These are phyloP conservation scores for Fusarium penzigii DNA, from an alignment of 2,329 filamentous ascomycete genomes.

Conservation along the genomic window DNA sequence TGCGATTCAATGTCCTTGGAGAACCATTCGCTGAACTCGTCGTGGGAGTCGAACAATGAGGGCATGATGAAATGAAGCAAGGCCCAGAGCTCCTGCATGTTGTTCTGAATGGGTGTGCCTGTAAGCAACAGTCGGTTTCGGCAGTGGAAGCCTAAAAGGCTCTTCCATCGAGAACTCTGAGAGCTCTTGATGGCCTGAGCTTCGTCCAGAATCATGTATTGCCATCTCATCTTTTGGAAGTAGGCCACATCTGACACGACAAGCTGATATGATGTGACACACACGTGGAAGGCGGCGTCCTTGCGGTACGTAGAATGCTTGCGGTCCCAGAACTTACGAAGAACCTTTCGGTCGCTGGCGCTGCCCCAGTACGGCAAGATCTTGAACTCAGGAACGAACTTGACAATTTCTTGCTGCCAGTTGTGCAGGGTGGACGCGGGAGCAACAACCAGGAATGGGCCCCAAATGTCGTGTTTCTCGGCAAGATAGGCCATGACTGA, in stretches of 20 bases:
- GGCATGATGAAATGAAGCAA: constrained; percentile 99
- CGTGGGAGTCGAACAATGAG: constrained; percentile 92
- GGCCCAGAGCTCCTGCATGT: constrained; percentile 99
- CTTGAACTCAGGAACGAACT: constrained; percentile 92
- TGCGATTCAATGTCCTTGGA: constrained; percentile 97
- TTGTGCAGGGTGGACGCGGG: constrained; percentile 97
- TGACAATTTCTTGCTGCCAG: constrained; percentile 97
- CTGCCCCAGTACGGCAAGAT: constrained; percentile 97
- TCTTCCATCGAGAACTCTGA: constrained; percentile 95
- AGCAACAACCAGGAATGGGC: constrained; percentile 93
- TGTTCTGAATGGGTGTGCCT: constrained; percentile 98
- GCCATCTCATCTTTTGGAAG: constrained; percentile 99
- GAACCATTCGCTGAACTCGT: constrained; percentile 93
- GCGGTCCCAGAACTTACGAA: constrained; percentile 98
- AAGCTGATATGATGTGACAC: constrained; percentile 95
- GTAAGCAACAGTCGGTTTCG: constrained; percentile 91
- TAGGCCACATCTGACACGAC: constrained; percentile 96
- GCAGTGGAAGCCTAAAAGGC: constrained; percentile 88
- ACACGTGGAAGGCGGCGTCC: constrained; percentile 91
- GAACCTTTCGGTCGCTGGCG: constrained; percentile 88
- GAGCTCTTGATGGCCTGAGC: constrained; percentile 99
- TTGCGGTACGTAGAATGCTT: constrained; percentile 95
- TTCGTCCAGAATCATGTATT: constrained; percentile 99
- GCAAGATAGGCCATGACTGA: constrained; percentile 99
- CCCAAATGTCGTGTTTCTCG: constrained; percentile 97